These are phyloP conservation scores for Pulveroboletus ravenelii DNA, from an alignment of 768 basidiomycete genomes.

Conservation along the genomic window DNA sequence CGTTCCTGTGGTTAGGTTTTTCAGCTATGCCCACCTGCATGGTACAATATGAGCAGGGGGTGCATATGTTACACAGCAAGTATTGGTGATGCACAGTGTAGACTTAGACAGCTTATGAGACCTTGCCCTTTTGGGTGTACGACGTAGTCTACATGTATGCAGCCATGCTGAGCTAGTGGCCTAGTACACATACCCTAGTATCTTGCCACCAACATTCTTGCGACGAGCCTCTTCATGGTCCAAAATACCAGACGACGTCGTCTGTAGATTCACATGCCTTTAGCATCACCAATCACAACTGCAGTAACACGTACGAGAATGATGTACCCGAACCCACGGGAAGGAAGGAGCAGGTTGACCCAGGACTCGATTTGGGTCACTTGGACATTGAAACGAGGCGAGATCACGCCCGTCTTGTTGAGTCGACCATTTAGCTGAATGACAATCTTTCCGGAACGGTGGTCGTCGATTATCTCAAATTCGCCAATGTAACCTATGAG, in stretches of 20 bases:
- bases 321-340: constrained; percentile 94
- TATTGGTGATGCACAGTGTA: no score
- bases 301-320: constrained; percentile 64
- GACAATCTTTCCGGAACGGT: constrained; percentile 96
- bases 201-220: constrained; percentile 96
- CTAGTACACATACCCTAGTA: constrained; percentile 91
- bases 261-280: constrained; percentile 41
- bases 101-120: not conserved
- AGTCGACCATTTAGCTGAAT: constrained; percentile 97
- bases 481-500: constrained; percentile 90
- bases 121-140: constrained; percentile 11
- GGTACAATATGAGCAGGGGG: not conserved
- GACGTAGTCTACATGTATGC: constrained; percentile 23
- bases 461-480: constrained; percentile 98
- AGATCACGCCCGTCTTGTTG: constrained; percentile 99
- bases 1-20: not conserved
- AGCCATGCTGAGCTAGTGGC: constrained; percentile 1
- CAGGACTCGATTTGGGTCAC: constrained; percentile 89
- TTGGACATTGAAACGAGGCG: constrained; percentile 97
- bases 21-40: not conserved
- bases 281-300: not conserved
- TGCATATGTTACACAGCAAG: no score
- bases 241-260: constrained; percentile 95
- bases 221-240: constrained; percentile 99
- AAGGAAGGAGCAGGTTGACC: constrained; percentile 95